Evolutionary conservation across 2,329 filamentous ascomycete genomes (phyloP), one percentile per base, ranked within the genome.

Genomic region (Fusarium poae): DNA sequence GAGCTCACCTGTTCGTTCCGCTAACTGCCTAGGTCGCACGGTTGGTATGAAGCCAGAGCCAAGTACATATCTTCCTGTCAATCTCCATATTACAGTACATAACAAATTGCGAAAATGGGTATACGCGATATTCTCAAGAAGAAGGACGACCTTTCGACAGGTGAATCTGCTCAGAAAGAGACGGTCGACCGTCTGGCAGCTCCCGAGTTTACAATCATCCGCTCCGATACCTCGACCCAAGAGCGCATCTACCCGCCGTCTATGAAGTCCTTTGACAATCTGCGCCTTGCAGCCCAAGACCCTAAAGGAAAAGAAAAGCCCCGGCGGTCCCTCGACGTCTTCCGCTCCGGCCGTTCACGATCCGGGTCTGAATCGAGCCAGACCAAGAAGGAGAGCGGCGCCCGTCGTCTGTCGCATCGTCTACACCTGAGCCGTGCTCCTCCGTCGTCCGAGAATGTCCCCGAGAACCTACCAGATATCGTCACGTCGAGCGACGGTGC

Each of bases 181-280:
- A 78, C 80, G 21, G 73, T 79, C 53, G 72, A 77, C 44, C 77
- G 73, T 56, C 76, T 82, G 40, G 76, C 65, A 59, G 77, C 83
- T 2, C 89, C 91, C 59, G 89, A 92, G 72, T 93, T 97, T 82
- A 93, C 86, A 67, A 93, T 97, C 81, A 86, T 96, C 75, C 91
- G 94, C 65, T 91, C 92, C 69, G 95, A 97, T 76, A 97, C 94
- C 1, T 81, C 89, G 69, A 89, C 90, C 3, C 87, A 94, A 77
- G 93, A 97, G 78, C 82, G 91, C 70, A 92, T 97, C 77, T 84
- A 88, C 57, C 92, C 92, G 13, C 91, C 93, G 9, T 77, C 67
- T 16, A 57, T 66, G 30, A 64, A 62, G 30, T 61, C 72, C 75
- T 72, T 67, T 57, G 72, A 73, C 52, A 75, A 77, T 64, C 71